Base-by-base conservation (phyloP, 257 asterid species). In the Solanum chiquidenum region DNA sequence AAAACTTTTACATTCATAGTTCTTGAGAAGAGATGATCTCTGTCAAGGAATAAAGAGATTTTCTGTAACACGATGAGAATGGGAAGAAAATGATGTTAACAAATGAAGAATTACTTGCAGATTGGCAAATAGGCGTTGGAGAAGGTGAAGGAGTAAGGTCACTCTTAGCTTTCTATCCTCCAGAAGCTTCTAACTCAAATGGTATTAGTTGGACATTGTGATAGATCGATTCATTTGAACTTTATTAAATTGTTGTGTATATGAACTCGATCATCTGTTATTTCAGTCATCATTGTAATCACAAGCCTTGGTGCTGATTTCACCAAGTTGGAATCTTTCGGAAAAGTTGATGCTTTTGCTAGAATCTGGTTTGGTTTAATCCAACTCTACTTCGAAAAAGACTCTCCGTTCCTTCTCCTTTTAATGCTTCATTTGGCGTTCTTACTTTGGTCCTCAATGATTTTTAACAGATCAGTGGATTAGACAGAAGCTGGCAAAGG, bases 401-500 rank as follows among this genome's bases (percentile, higher is more conserved):
- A 46, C 69, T 37, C 40, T 75, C 11, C 3, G 20, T 37, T 68
- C 4, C 86, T 82, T 7, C 21, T 46, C 3, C 12, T 25, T 4
- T 31, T 21, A 68, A 68, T 38, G 34, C 76, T 44, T 58, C 76
- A 14, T 21, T 34, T 23, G 13, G 20, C 12, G 7, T 33, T 38
- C 83, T 55, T 62, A 13, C n/a, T 73, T 11, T 6, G 44, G 27
- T 37, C 31, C 52, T 72, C 64, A n/a, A 60, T 40, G 46, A 27
- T 77, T 85, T 40, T 76, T 71, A 83, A 92, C 91, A 97, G 98
- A 95, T 97, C 66, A 89, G 98, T 89, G 98, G 98, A 72, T 88
- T 95, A 49, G 98, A 97, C 68, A 93, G 98, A 93, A 97, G 98
- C 90, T 97, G 98, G 98, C 94, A 95, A 91, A 93, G 94, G 88